Evolutionary conservation across 352 stramenopile genomes (phyloP).

Genomic region (Pythium folliculosum): DNA sequence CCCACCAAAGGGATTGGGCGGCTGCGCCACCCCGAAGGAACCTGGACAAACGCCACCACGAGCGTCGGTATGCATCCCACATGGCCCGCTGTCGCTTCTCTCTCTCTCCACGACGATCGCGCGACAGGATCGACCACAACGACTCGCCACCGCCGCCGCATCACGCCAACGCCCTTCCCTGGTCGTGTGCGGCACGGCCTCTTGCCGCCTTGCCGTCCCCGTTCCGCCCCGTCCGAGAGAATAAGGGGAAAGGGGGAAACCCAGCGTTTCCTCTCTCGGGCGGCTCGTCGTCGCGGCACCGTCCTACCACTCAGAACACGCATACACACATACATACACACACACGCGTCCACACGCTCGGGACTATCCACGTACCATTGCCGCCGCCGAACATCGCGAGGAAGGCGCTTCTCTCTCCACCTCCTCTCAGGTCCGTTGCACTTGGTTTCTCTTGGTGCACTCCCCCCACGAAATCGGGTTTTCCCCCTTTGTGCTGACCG

Average conservation of each 20-base stretch:
- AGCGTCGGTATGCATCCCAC: slow-evolving; percentile 21
- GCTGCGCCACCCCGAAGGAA: slow-evolving; percentile 23
- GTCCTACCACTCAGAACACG: not conserved
- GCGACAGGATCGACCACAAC: not conserved
- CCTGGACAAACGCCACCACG: slow-evolving; percentile 27
- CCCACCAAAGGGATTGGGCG: slow-evolving; percentile 23
- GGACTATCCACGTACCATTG: slow-evolving; percentile 16
- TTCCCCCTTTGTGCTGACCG: slow-evolving; percentile 6
- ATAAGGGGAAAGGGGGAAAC: no score
- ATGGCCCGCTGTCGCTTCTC: not conserved
- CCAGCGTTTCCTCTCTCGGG: no score
- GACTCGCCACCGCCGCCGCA: not conserved
- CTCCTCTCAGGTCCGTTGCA: slow-evolving; percentile 3
- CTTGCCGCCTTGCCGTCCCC: no score
- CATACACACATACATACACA: slow-evolving; percentile 12
- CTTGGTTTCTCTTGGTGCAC: slow-evolving; percentile 7
- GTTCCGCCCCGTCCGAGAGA: no score
- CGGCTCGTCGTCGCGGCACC: no score
- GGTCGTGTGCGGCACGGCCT: no score
- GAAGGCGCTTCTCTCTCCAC: no score
- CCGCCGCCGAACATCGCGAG: slow-evolving; percentile 24
- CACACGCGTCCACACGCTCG: not conserved
- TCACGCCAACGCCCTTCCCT: no score
- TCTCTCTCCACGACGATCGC: not conserved
- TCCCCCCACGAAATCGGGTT: not conserved